These are phyloP conservation scores for Xylaria castorea DNA, from an alignment of 495 filamentous ascomycete species.

Conservation along the genomic window DNA sequence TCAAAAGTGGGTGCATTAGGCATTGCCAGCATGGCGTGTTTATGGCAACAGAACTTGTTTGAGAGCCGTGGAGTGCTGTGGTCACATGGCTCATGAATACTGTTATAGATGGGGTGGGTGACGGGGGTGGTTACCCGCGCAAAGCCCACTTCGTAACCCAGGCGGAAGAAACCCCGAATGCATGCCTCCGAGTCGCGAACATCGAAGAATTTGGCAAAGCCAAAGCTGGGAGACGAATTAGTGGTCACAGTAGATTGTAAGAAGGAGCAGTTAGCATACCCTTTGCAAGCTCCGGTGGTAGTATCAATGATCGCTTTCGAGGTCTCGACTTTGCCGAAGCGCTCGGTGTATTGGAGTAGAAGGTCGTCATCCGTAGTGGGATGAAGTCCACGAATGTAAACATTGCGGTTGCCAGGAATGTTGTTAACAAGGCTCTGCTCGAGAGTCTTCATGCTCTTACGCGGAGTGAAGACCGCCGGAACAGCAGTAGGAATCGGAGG, in stretches of 20 bases:
- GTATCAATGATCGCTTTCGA: constrained; percentile 98
- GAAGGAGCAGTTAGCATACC: constrained; percentile 60
- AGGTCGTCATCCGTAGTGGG: constrained; percentile 94
- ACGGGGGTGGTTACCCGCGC: constrained; percentile 66
- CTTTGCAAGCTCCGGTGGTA: constrained; percentile 90
- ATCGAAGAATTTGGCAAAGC: constrained; percentile 91
- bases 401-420: constrained; percentile 83
- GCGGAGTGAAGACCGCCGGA: constrained; percentile 79
- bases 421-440: constrained; percentile 92
- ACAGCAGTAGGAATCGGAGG: constrained; percentile 89
- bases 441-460: constrained; percentile 76
- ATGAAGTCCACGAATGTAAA: constrained; percentile 95
- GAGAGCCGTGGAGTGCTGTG: constrained; percentile 20
- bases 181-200: constrained; percentile 90
- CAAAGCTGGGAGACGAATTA: constrained; percentile 68
- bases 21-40: constrained; percentile 25
- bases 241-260: background rate
- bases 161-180: constrained; percentile 92
- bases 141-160: constrained; percentile 96
- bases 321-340: constrained; percentile 89
- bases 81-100: constrained; percentile 19
- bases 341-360: constrained; percentile 77
- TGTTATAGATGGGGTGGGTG: constrained; percentile 1
- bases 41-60: constrained; percentile 14
- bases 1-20: constrained; percentile 20